phyloP scores from a whole-genome alignment of 2,329 filamentous ascomycete species.

The Setomelanomma holmii region DNA sequence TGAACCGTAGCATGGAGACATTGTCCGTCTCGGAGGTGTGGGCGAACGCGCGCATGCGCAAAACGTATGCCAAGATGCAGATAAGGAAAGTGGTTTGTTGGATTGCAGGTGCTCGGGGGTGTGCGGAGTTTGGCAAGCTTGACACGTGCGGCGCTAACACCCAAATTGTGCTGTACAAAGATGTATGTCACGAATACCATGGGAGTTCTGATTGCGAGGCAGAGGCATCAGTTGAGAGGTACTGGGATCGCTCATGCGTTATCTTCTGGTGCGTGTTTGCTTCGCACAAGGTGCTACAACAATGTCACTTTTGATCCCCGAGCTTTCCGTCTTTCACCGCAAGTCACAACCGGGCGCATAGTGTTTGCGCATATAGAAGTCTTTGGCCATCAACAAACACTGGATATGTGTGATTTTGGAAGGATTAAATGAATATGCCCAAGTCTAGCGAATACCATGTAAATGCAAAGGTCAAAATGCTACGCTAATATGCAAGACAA shows the following conservation, averaged over 20 bases:
- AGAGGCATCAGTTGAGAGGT: too few species aligned
- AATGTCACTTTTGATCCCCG: slow-evolving; percentile 1
- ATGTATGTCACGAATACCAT: too few species aligned
- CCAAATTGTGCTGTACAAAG: not conserved
- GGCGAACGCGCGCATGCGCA: slow-evolving; percentile 44
- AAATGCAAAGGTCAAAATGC: slow-evolving; percentile 2
- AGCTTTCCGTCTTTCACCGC: slow-evolving; percentile 10
- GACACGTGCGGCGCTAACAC: slow-evolving; percentile 5
- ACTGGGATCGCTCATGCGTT: too few species aligned
- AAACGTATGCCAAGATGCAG: slow-evolving; percentile 17
- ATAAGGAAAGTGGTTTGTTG: slow-evolving; percentile 13
- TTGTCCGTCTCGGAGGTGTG: slow-evolving; percentile 31
- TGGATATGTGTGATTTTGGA: too few species aligned
- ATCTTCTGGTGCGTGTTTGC: too few species aligned
- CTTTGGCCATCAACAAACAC: too few species aligned
- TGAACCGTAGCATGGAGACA: slow-evolving; percentile 44
- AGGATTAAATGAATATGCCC: not conserved
- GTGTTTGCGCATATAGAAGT: too few species aligned
- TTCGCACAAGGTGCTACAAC: not conserved
- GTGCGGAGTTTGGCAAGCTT: slow-evolving; percentile 24
- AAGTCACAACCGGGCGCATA: not conserved
- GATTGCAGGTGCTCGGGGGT: slow-evolving; percentile 19
- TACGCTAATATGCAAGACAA: slow-evolving; percentile 3
- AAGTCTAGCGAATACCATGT: too few species aligned
- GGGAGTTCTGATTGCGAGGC: too few species aligned